Evolutionary conservation across 1,284 basidiomycete genomes (phyloP).

Genomic region (Apiotrichum siamense): DNA sequence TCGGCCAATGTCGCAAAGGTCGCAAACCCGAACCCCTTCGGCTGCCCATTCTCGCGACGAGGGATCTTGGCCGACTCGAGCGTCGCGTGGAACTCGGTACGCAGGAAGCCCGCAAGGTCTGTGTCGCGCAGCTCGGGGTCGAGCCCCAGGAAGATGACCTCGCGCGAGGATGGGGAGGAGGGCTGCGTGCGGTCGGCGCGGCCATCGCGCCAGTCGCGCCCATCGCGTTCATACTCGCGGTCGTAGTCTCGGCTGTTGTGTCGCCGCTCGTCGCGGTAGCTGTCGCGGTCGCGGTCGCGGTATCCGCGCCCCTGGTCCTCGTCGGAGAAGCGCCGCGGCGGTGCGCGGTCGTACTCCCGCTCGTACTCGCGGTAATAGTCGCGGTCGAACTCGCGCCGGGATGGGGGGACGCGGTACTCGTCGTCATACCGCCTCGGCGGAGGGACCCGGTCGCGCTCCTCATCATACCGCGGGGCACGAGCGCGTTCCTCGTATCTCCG

Average conservation of each 20-base stretch:
- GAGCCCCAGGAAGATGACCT: slow-evolving; percentile 85
- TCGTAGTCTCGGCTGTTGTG: no score
- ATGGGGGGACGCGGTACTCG: slow-evolving; percentile 3
- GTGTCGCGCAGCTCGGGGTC: slow-evolving; percentile 83
- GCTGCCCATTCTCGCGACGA: slow-evolving; percentile 80
- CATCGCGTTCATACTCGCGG: background rate
- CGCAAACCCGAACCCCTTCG: slow-evolving; percentile 90
- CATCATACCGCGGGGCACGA: slow-evolving; percentile 16
- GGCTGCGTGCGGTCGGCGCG: background rate
- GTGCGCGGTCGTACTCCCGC: background rate
- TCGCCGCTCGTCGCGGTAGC: no score
- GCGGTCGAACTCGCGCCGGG: background rate
- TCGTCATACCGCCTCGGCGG: slow-evolving; percentile 13
- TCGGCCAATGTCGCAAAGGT: slow-evolving; percentile 76
- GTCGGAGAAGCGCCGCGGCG: background rate
- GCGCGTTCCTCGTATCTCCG: background rate
- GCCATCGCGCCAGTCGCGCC: background rate
- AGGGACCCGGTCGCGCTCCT: slow-evolving; percentile 5
- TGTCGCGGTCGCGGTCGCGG: background rate
- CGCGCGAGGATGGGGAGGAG: slow-evolving; percentile 32
- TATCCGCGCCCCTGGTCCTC: background rate
- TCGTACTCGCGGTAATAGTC: background rate
- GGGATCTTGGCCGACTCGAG: slow-evolving; percentile 64
- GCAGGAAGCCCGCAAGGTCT: slow-evolving; percentile 66
- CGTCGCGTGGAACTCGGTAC: slow-evolving; percentile 54